phyloP scores from a whole-genome alignment of 2,329 filamentous ascomycete genomes.

The Onygenales sp. region DNA sequence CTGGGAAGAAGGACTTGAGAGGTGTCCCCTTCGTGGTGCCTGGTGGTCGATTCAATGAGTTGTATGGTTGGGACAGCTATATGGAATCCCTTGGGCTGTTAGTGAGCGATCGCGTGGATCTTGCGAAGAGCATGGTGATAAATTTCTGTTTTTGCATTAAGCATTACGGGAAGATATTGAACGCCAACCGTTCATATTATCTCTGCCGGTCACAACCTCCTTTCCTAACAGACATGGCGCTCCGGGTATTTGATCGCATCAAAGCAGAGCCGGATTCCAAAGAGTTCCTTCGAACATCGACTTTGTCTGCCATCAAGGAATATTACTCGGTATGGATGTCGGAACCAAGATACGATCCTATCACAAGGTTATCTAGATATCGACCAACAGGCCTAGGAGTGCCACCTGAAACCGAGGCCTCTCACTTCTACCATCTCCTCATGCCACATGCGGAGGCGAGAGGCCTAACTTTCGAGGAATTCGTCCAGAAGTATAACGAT shows the following conservation, averaged over 20 bases:
- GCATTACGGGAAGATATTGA: constrained; percentile 97
- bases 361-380: constrained; percentile 75
- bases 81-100: constrained; percentile 91
- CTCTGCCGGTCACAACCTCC: constrained; percentile 88
- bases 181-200: constrained; percentile 94
- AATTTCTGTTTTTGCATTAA: constrained; percentile 98
- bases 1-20: constrained; percentile 59
- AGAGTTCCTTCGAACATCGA: constrained; percentile 71
- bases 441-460: constrained; percentile 77
- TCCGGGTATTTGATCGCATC: constrained; percentile 88
- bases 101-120: constrained; percentile 70
- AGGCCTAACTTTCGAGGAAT: constrained; percentile 70
- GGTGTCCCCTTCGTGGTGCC: constrained; percentile 96
- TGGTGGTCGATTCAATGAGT: constrained; percentile 92
- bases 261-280: constrained; percentile 70
- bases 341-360: constrained; percentile 65
- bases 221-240: constrained; percentile 93
- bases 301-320: constrained; percentile 91
- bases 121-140: constrained; percentile 87
- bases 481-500: constrained; percentile 80
- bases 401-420: constrained; percentile 82
- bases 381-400: constrained; percentile 75
- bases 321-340: constrained; percentile 84
- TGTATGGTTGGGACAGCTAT: constrained; percentile 99
- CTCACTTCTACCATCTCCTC: constrained; percentile 76